Evolutionary conservation across 169 alveolate species (phyloP).

Genomic region (Babesia ovata): DNA sequence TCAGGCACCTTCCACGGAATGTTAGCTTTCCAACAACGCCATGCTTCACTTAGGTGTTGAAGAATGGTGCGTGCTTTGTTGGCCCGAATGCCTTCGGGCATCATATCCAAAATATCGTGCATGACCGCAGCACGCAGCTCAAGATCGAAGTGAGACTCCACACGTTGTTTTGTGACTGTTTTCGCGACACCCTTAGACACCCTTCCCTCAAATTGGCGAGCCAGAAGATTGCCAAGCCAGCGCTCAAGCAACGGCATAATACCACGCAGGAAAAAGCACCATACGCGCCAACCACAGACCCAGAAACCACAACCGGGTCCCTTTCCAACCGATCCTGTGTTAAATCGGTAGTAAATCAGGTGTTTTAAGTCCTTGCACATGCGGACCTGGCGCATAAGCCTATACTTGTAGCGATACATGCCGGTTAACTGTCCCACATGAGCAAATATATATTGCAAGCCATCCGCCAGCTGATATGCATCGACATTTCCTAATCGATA

Average conservation of each 20-base stretch:
- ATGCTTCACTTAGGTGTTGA: constrained; percentile 99
- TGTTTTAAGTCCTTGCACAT: constrained; percentile 99
- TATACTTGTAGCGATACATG: constrained; percentile 99
- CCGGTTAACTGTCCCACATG: constrained; percentile 99
- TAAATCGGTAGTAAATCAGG: constrained; percentile 98
- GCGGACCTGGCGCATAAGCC: constrained; percentile 98
- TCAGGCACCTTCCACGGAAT: constrained; percentile 99
- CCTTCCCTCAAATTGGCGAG: constrained; percentile 99
- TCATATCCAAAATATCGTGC: constrained; percentile 99
- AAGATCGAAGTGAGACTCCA: constrained; percentile 98
- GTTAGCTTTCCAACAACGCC: constrained; percentile 99
- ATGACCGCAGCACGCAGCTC: constrained; percentile 99
- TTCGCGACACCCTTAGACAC: constrained; percentile 97
- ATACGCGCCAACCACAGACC: constrained; percentile 99
- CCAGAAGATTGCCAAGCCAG: constrained; percentile 98
- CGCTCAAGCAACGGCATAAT: constrained; percentile 99
- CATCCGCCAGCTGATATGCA: constrained; percentile 99
- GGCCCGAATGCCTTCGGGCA: constrained; percentile 99
- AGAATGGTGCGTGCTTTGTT: constrained; percentile 97
- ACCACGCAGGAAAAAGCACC: constrained; percentile 99
- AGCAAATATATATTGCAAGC: constrained; percentile 96
- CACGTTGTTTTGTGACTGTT: constrained; percentile 99
- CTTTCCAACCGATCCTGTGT: constrained; percentile 99
- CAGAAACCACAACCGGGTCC: constrained; percentile 99
- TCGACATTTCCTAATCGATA: constrained; percentile 98